Evolutionary conservation across 148 eudicot genomes (phyloP), one percentile per base, ranked within the genome.

Genomic region (Amaranthus hypochondriacus): DNA sequence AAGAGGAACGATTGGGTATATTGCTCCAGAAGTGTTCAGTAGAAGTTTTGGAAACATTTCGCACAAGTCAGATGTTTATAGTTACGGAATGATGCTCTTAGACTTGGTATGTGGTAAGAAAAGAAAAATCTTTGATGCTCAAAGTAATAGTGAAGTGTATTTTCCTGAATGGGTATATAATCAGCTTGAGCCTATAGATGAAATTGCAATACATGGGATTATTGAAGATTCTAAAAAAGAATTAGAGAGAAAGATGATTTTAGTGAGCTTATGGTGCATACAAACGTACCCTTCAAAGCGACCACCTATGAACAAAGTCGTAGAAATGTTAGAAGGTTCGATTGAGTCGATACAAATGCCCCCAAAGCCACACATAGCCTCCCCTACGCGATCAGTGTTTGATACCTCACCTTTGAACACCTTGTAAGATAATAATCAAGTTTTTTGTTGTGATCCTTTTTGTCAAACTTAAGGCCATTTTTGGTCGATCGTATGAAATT

Each of bases 11-110:
- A 51, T 68, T 21, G 73, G 73, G 28, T 69, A 69, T 21, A 69
- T 69, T 69, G 73, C 73, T 55, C 73, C 73, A 2, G 62, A 69
- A 69, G 62, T 69, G 5, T 70, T 70, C n/a, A 42, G 73, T 15
- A 55, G 73, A 44, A 55, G 7, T 56, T 56, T 55, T 7, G 73
- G 73, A 48, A 50, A 50, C 47, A 28, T 56, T 55, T 70, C 73
- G 4, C 58, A 68, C 21, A 68, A 68, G 13, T 68, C 71, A 52
- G 71, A 68, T 52, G 71, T 68, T 13, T 68, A 68, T 52, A 68
- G 71, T 39, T 68, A 52, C 13, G 71, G 71, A 48, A 68, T 68
- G 71, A 68, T 68, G 71, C 14, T 68, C 58, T 14, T 68, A 39
- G 59, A 68, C 4, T 42, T 68, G 5, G 71, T 43, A 5, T 70